Percentiles rank a stretch among this genome's conserved stretches.
These are phyloP conservation scores for Populus hybrid DNA, from an alignment of 441 rosid genomes.

Conservation along the genomic window DNA sequence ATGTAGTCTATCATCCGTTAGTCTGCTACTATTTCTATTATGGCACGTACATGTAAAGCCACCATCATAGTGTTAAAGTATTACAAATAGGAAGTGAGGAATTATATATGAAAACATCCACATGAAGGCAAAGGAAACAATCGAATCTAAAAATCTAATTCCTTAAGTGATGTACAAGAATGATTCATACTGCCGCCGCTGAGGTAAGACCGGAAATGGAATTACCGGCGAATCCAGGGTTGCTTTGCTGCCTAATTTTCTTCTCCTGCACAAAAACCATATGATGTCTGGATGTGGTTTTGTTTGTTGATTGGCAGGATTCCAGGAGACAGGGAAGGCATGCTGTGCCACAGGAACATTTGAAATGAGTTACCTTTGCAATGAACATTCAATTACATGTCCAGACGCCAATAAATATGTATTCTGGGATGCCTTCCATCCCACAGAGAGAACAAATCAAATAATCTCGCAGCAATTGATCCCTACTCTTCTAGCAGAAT, in stretches of 20 bases:
- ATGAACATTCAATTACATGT: slow-evolving; percentile 40
- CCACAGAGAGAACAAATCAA: slow-evolving; percentile 46
- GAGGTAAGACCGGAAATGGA: no score
- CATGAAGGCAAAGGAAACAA: no score
- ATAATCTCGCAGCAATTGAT: slow-evolving; percentile 33
- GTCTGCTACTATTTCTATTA: no score
- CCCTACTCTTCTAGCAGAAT: slow-evolving; percentile 35
- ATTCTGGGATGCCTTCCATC: slow-evolving; percentile 79
- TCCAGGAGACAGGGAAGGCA: slow-evolving; percentile 40
- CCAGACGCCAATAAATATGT: slow-evolving; percentile 51
- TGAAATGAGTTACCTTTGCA: slow-evolving; percentile 68
- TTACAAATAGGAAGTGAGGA: no score
- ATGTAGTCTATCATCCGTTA: no score
- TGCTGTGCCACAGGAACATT: slow-evolving; percentile 62
- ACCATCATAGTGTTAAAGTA: no score
- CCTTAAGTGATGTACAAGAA: no score
- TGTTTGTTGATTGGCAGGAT: slow-evolving; percentile 35
- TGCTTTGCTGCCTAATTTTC: not conserved
- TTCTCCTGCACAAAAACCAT: not conserved
- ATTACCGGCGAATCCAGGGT: no score
- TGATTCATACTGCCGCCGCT: no score
- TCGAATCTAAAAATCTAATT: no score
- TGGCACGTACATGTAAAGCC: no score
- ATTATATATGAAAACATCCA: no score
- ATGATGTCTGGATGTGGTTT: not conserved